Percentiles rank a stretch among this genome's conserved stretches.
Conservation (phyloP, 1,284 basidiomycete genomes). For the Tetrapyrgos nigripes region DNA sequence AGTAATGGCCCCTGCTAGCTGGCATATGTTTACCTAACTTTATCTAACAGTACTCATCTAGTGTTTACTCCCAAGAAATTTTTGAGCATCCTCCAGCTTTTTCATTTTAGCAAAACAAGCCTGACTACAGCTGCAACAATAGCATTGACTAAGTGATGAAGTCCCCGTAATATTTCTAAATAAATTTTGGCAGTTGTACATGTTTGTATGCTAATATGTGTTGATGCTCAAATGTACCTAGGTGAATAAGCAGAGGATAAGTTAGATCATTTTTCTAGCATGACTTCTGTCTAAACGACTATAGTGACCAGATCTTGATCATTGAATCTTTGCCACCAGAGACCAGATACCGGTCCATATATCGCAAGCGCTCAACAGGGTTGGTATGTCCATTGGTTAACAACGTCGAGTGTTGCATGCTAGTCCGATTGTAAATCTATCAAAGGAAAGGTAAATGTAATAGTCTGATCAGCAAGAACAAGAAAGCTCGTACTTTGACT, state of each 20-base stretch:
- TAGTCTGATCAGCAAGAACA: background rate
- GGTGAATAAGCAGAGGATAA: background rate
- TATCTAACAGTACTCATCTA: too few relatives aligned
- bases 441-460: background rate
- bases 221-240: background rate
- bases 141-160: too few relatives aligned
- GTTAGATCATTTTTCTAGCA: background rate
- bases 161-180: too few relatives aligned
- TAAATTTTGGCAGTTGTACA: too few relatives aligned
- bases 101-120: too few relatives aligned
- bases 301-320: slow-evolving; percentile 97
- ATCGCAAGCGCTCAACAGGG: slow-evolving; percentile 90
- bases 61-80: too few relatives aligned
- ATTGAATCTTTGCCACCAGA: slow-evolving; percentile 89
- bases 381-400: slow-evolving; percentile 91
- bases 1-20: too few relatives aligned
- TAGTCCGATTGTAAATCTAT: slow-evolving; percentile 97
- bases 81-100: too few relatives aligned
- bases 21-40: too few relatives aligned
- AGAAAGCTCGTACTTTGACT: slow-evolving; percentile 71
- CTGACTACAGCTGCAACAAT: too few relatives aligned
- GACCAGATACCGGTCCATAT: slow-evolving; percentile 96
- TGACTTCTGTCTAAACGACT: slow-evolving; percentile 19
- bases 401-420: slow-evolving; percentile 86
- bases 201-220: too few relatives aligned